Conservation (phyloP, 2,329 filamentous ascomycete genomes). For the Sordariomycetes sp. region DNA sequence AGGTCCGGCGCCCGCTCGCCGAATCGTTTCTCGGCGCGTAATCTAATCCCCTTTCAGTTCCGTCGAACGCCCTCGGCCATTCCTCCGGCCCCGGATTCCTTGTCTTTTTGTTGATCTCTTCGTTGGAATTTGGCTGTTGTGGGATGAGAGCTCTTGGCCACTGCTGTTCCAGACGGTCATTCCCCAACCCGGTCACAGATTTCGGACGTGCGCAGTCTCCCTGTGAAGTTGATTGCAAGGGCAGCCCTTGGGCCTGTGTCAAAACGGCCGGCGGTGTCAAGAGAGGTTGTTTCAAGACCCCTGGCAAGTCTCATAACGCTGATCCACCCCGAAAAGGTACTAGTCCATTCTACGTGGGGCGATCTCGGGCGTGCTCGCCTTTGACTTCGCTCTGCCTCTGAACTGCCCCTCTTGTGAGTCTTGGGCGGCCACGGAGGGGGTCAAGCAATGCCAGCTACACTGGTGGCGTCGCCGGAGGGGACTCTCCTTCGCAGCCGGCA, state of each 20-base stretch:
- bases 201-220: constrained; percentile 1
- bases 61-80: background rate
- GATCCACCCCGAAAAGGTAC: background rate
- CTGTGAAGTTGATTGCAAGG: background rate
- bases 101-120: background rate
- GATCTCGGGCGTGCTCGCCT: background rate
- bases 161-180: background rate
- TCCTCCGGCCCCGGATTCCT: background rate
- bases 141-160: background rate
- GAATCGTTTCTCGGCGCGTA: background rate
- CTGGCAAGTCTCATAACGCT: constrained; percentile 2
- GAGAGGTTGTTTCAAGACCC: constrained; percentile 3
- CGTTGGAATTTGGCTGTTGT: background rate
- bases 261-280: background rate
- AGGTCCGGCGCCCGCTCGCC: background rate
- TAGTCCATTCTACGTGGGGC: background rate
- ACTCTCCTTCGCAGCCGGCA: background rate
- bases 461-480: background rate
- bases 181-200: constrained; percentile 5
- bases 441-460: background rate
- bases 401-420: background rate
- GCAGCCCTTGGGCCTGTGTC: background rate
- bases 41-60: background rate
- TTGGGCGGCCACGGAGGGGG: background rate
- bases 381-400: background rate